Conservation (phyloP, 306 rosid genomes). For the Casuarina glauca region DNA sequence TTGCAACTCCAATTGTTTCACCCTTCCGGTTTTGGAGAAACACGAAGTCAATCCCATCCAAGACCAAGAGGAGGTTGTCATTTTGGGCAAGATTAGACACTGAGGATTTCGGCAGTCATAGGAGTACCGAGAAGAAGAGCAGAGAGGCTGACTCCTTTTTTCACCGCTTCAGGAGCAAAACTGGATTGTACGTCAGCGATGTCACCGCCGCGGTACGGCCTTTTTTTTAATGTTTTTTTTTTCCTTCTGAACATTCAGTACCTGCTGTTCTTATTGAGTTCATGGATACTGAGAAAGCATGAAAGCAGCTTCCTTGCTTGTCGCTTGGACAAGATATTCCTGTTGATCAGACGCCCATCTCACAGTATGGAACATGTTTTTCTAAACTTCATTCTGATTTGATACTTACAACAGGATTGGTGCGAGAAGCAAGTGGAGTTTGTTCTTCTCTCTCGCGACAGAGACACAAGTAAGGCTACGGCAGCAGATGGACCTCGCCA, state of each 20-base stretch:
- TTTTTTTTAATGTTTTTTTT: not conserved
- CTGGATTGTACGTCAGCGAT: conserved; percentile 61
- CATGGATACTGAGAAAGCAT: too few species aligned
- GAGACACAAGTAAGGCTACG: conserved; percentile 54
- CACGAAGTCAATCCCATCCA: conserved; percentile 42
- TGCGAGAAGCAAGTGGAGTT: conserved; percentile 84
- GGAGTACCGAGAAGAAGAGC: conserved; percentile 38
- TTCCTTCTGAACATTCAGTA: not conserved
- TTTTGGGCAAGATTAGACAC: conserved; percentile 38
- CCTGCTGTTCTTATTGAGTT: too few species aligned
- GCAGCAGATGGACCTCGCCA: conserved; percentile 69
- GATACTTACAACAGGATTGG: conserved; percentile 63
- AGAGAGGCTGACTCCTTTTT: conserved; percentile 41
- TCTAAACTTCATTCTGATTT: not conserved
- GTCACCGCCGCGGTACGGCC: conserved; percentile 54
- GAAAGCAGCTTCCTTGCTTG: too few species aligned
- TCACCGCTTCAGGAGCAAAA: conserved; percentile 51
- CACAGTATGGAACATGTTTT: not conserved
- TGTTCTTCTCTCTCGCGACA: conserved; percentile 46
- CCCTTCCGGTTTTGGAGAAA: conserved; percentile 17
- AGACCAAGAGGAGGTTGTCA: conserved; percentile 45
- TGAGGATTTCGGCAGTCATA: conserved; percentile 45
- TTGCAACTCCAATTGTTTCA: conserved; percentile 8
- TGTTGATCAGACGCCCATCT: not conserved
- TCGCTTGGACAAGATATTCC: too few species aligned